Evolutionary conservation across 2,329 filamentous ascomycete species (phyloP), one percentile per base, ranked within the genome.

Genomic region (Trichoderma aggressivum): DNA sequence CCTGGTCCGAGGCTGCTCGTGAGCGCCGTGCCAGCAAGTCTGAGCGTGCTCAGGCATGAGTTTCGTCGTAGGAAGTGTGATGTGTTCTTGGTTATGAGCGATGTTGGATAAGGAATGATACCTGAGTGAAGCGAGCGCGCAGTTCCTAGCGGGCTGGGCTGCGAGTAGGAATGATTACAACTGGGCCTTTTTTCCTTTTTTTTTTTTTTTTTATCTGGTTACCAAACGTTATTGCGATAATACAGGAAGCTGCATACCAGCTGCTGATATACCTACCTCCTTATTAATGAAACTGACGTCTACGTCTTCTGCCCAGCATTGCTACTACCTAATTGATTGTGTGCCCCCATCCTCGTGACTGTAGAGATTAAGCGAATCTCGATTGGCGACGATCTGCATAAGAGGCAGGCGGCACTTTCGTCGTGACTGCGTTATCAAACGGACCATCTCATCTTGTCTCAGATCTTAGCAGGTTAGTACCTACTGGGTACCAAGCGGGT

Each of bases 1-100:
- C 94, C 68, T 98, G 95, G 95, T 95, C 92, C 47, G 91, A 92
- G 77, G 92, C 91, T 83, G 92, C 89, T 67, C 88, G 87, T 73
- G 86, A 89, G 81, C 81, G 80, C 72, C 87, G 90, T 73, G 79
- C 78, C 73, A 85, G 77, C 74, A 85, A 91, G 78, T 73, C 72
- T 24, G 77, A 79, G 64, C 76, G 75, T 70, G 73, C 73, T 8
- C 74, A 74, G 71, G 75, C 70, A 64, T 77, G 72, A 72, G 18
- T 3, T 24, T 5, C 21, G 14, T 30, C 18, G 16, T 11, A 7
- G 26, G 56, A 43, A 43, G 34, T 24, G 34, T 12, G 14, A 24
- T 26, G 26, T 56, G 30, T 39, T 62, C 62, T 50, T 71, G 62
- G 36, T 70, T 56, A 64, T 65, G 67, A 70, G 53, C 68, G 68